phyloP scores from a whole-genome alignment of 306 rosid genomes.

The Heteromeles arbutifolia region DNA sequence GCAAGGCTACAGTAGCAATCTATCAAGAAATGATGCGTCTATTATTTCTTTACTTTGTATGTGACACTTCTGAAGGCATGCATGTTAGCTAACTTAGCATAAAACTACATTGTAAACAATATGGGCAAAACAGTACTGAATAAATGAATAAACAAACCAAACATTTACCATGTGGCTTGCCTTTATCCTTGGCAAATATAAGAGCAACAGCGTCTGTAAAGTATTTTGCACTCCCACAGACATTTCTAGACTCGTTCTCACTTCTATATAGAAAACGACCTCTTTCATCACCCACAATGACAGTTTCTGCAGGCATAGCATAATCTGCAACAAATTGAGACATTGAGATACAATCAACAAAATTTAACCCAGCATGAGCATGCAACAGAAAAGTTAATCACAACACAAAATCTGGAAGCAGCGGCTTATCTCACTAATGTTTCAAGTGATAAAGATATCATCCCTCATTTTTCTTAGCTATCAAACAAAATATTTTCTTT shows the following conservation, averaged over 20 bases:
- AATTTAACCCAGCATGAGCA: neutral
- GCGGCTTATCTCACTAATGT: neutral
- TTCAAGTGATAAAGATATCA: neutral
- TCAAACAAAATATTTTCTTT: neutral
- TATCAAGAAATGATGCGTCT: neutral
- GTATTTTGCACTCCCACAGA: constrained; percentile 23
- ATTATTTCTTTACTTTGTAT: neutral
- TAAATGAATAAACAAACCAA: constrained; percentile 4
- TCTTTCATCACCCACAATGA: constrained; percentile 71
- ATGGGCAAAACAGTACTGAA: neutral
- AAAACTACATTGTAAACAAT: neutral
- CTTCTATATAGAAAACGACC: constrained; percentile 40
- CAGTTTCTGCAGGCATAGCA: constrained; percentile 65
- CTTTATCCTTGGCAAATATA: constrained; percentile 56
- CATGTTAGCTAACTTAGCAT: neutral
- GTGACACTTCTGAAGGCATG: neutral
- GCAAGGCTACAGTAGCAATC: neutral
- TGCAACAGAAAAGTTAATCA: neutral
- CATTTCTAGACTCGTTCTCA: constrained; percentile 27
- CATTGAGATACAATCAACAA: neutral
- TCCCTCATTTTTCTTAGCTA: neutral
- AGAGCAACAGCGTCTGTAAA: constrained; percentile 60
- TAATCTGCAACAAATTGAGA: constrained; percentile 42
- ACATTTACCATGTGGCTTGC: constrained; percentile 45
- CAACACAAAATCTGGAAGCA: neutral